These are phyloP conservation scores for Citrus cavaleriei DNA, from an alignment of 345 rosid genomes.

Conservation along the genomic window DNA sequence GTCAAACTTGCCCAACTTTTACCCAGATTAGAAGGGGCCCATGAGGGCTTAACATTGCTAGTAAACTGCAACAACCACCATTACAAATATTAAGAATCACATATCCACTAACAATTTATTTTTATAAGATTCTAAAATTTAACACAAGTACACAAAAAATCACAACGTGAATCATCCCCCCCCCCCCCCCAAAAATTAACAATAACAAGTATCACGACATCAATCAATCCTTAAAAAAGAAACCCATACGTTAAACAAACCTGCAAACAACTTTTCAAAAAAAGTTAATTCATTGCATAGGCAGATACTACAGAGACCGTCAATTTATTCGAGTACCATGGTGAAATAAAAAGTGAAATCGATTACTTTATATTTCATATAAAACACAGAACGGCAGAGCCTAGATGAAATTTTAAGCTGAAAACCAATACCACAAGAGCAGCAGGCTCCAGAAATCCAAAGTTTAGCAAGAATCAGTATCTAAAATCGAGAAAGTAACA, in stretches of 20 bases:
- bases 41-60: conserved; percentile 45
- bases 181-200: background rate
- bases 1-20: conserved; percentile 45
- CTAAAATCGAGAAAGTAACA: background rate
- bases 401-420: background rate
- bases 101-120: no score
- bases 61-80: conserved; percentile 38
- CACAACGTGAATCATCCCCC: no score
- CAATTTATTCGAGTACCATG: background rate
- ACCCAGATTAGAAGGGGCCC: conserved; percentile 34
- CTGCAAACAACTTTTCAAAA: background rate
- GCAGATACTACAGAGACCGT: background rate
- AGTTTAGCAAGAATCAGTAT: background rate
- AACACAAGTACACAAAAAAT: no score
- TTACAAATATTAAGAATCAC: background rate
- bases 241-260: background rate
- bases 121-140: no score
- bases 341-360: background rate
- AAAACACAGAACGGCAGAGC: background rate
- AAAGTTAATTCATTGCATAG: background rate
- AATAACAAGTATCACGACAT: background rate
- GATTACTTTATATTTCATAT: background rate
- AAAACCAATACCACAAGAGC: background rate
- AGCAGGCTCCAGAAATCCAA: background rate
- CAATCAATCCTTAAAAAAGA: background rate